Percentiles rank a stretch among this genome's conserved stretches.
phyloP scores from a whole-genome alignment of 73 alveolate genomes.

The Paramecium pentaurelia region DNA sequence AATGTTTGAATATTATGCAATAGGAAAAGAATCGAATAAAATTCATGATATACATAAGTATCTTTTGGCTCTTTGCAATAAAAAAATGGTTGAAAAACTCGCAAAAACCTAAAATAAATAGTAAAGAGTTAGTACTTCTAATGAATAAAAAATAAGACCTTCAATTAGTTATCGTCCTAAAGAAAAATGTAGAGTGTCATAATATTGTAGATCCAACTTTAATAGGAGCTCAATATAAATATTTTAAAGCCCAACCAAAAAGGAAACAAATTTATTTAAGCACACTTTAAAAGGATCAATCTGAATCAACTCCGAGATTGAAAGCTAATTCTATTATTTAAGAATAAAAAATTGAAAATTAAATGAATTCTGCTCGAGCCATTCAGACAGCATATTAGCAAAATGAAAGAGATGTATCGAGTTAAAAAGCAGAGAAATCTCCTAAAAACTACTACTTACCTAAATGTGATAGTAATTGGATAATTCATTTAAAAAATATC shows the following conservation, averaged over 20 bases:
- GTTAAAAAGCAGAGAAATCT: background rate
- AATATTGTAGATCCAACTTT: background rate
- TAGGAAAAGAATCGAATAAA: background rate
- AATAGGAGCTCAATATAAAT: slow-evolving; percentile 3
- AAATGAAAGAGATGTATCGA: background rate
- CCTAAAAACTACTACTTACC: background rate
- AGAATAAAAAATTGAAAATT: background rate
- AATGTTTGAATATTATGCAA: slow-evolving; percentile 9
- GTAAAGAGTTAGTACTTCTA: background rate
- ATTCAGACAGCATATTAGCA: background rate
- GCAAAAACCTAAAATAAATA: background rate
- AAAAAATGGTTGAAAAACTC: background rate
- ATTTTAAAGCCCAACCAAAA: background rate
- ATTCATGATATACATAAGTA: background rate
- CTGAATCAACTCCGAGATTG: background rate
- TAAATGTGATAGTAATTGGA: slow-evolving; percentile 28
- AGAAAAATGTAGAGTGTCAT: background rate
- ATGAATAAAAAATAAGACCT: background rate
- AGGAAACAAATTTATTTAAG: background rate
- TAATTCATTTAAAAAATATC: background rate
- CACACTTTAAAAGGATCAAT: background rate
- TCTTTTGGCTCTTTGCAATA: background rate
- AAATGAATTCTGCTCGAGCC: background rate
- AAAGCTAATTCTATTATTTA: background rate
- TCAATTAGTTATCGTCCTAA: background rate